These are phyloP conservation scores for Osmanthus fragrans DNA, from an alignment of 257 asterid species.

Conservation along the genomic window DNA sequence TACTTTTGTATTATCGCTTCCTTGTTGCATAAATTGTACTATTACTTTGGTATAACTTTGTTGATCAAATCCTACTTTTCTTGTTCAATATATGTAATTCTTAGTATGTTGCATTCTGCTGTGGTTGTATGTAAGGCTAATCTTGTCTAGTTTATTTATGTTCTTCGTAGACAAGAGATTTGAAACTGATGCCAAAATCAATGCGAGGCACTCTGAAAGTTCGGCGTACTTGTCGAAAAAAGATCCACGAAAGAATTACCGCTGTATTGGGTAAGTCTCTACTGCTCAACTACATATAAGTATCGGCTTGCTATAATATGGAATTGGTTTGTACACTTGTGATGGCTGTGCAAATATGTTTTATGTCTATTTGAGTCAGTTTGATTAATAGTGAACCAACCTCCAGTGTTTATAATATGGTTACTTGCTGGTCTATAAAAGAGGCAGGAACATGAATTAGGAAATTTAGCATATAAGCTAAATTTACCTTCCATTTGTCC, in stretches of 20 bases:
- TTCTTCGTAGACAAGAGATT: constrained; percentile 69
- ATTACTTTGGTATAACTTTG: not conserved
- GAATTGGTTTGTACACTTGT: not conserved
- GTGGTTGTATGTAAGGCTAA: not conserved
- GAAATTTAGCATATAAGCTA: not conserved
- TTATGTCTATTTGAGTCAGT: constrained; percentile 2
- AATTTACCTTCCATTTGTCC: too few species aligned
- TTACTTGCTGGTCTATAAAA: not conserved
- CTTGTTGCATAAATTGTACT: not conserved
- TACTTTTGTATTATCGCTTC: not conserved
- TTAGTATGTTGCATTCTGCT: not conserved
- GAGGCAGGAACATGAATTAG: constrained; percentile 1
- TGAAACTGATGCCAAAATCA: constrained; percentile 67
- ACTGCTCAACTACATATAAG: constrained; percentile 7
- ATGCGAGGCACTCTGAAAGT: constrained; percentile 49
- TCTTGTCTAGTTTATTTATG: constrained; percentile 14
- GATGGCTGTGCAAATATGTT: not conserved
- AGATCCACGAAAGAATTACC: constrained; percentile 79
- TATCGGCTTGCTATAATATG: not conserved
- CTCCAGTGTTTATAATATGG: constrained; percentile 4
- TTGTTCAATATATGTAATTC: constrained; percentile 1
- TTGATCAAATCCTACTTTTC: not conserved
- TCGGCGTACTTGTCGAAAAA: constrained; percentile 72
- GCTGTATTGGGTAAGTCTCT: constrained; percentile 61
- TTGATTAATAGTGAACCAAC: not conserved